Conservation (phyloP, 192 early-diverging fungal species). For the Coemansia sp. region DNA sequence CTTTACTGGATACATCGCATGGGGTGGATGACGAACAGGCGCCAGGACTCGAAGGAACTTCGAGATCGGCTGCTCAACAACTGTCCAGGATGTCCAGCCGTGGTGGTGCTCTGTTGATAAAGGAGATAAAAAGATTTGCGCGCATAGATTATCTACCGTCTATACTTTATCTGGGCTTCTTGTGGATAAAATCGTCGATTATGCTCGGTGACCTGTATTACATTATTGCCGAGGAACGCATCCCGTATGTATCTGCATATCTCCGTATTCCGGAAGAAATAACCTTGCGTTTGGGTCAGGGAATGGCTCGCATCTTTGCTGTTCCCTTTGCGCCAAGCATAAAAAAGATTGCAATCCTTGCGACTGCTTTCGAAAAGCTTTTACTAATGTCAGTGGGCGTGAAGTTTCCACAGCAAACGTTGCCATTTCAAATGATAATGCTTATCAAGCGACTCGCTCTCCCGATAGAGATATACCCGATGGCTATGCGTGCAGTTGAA, state of each 20-base stretch:
- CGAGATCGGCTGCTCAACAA: no score
- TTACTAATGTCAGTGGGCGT: constrained; percentile 25
- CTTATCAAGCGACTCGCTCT: constrained; percentile 30
- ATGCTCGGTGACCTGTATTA: constrained; percentile 32
- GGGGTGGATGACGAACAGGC: not conserved
- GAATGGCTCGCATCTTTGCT: constrained; percentile 15
- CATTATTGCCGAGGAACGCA: constrained; percentile 34
- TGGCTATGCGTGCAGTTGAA: constrained; percentile 32
- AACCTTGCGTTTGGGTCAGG: constrained; percentile 20
- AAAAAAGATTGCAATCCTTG: constrained; percentile 1
- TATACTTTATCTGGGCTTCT: constrained; percentile 27
- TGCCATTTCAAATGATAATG: constrained; percentile 22
- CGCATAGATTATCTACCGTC: constrained; percentile 44
- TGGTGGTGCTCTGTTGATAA: not conserved
- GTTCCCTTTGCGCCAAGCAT: constrained; percentile 17
- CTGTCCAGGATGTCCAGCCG: not conserved
- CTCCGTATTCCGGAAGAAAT: constrained; percentile 20
- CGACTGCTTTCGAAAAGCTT: constrained; percentile 18
- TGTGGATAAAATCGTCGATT: constrained; percentile 30
- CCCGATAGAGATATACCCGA: constrained; percentile 22
- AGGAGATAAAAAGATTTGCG: constrained; percentile 20
- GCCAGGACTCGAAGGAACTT: not conserved
- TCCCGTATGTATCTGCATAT: constrained; percentile 35
- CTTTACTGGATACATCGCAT: not conserved
- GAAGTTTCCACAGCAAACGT: constrained; percentile 14